phyloP scores from a whole-genome alignment of 2,329 filamentous ascomycete species.

The Pseudocercospora macadamiae region DNA sequence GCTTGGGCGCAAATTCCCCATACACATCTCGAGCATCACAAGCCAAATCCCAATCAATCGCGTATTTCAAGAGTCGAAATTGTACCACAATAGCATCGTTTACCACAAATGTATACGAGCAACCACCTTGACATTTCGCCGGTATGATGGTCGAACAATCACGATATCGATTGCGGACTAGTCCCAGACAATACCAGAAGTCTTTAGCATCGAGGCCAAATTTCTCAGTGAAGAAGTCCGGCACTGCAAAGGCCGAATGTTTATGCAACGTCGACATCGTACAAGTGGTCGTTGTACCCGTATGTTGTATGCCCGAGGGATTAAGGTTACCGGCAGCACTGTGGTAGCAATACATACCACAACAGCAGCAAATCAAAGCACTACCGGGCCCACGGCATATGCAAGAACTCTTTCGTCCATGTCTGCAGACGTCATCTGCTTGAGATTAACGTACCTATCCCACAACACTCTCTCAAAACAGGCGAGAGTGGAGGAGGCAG shows the following conservation, averaged over 20 bases:
- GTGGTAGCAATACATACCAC: too few species aligned
- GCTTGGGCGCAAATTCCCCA: constrained; percentile 9
- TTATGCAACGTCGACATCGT: too few species aligned
- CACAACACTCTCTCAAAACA: background rate
- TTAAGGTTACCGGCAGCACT: too few species aligned
- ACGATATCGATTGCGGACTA: background rate
- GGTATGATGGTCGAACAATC: background rate
- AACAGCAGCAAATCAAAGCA: too few species aligned
- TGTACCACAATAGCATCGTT: constrained; percentile 9
- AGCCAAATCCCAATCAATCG: background rate
- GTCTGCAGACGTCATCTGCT: too few species aligned
- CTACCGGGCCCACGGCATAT: too few species aligned
- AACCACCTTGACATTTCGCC: constrained; percentile 19
- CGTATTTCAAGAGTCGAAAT: constrained; percentile 7
- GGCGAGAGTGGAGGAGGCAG: background rate
- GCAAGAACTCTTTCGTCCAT: too few species aligned
- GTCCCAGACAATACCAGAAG: background rate
- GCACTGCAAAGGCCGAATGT: background rate
- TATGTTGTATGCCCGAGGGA: too few species aligned
- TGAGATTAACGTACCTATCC: too few species aligned
- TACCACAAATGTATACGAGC: constrained; percentile 17
- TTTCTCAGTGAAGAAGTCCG: background rate
- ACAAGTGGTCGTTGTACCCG: too few species aligned
- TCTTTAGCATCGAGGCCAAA: constrained; percentile 1
- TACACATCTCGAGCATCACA: constrained; percentile 9